Base-by-base conservation (phyloP, 768 basidiomycete genomes). In the Amanita exitialis region DNA sequence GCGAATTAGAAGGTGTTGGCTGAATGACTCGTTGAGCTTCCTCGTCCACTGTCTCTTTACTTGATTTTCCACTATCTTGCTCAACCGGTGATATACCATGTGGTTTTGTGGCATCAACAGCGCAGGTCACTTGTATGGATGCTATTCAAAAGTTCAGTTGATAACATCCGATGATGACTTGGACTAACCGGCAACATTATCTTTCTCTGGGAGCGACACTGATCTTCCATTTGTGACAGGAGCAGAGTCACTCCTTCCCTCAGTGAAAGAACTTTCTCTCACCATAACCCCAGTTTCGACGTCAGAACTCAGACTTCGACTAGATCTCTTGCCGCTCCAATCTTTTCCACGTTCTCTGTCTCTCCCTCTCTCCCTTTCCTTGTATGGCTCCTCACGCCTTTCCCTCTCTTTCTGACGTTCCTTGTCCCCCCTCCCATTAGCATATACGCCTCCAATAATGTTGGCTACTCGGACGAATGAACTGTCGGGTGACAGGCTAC, bases 1-100 rank as follows among this genome's bases (percentile, higher is more conserved):
- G 83, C 25, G 82, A 82, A 57, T 80, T 84, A 15, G 79, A 73
- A 6, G 83, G 83, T 1, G 83, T 83, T 15, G 78, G 78, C 46
- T 75, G 70, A 20, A 68, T 61, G 45, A 56, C 58, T 28, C 62
- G 53, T 54, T 54, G 42, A n/a, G 20, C 39, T 18, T 58, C 61
- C 35, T 54, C 53, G 16, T 51, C 67, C 68, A 44, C 62, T 54
- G 0, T 41, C 7, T 30, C 44, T 20, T 32, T 13, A 59, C 35
- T 32, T 58, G 58, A 37, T 60, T 20, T 44, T 36, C 12, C 16
- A 18, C 6, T 39, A 28, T 18, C 49, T 51, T 36, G 49, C 10
- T 44, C 32, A 36, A 3, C 21, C 15, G 6, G 8, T 27, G 42
- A 27, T 51, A 51, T 36, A 44, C 18, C n/a, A 1, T 12, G 36